Evolutionary conservation across 352 stramenopile species (phyloP).

Genomic region (Ophiocytium majus): DNA sequence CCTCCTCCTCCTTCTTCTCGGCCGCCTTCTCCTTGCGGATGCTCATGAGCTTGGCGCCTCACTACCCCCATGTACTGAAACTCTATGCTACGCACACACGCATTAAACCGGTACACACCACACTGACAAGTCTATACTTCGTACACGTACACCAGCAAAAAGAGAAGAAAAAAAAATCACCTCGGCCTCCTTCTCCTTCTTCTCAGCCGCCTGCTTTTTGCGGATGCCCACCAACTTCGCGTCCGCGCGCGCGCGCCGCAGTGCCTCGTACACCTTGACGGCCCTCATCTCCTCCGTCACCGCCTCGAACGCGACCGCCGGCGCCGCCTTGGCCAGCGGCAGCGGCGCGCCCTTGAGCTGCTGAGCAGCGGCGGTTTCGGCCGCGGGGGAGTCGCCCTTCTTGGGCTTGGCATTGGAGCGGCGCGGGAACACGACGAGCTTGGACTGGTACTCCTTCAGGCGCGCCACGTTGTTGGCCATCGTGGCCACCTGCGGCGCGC

Average conservation of each 20-base stretch:
- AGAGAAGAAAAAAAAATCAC: background rate
- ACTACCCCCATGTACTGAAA: too few relatives aligned
- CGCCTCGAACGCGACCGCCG: constrained; percentile 67
- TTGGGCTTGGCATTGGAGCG: constrained; percentile 91
- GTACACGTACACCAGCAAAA: too few relatives aligned
- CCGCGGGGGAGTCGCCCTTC: constrained; percentile 81
- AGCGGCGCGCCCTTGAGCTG: constrained; percentile 74
- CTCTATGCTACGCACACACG: too few relatives aligned
- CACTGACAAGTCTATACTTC: too few relatives aligned
- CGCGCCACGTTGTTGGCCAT: constrained; percentile 87
- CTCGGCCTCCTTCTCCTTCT: background rate
- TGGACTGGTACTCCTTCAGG: constrained; percentile 97
- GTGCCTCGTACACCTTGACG: constrained; percentile 59
- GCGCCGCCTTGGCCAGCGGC: constrained; percentile 63
- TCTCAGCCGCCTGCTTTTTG: background rate
- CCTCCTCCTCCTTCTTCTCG: constrained; percentile 11
- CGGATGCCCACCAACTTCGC: constrained; percentile 63
- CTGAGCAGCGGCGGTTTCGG: constrained; percentile 83
- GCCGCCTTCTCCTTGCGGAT: constrained; percentile 17
- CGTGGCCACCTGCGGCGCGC: background rate
- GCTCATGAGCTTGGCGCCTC: too few relatives aligned
- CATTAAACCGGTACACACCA: too few relatives aligned
- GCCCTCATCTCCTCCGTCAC: constrained; percentile 70
- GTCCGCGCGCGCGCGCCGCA: constrained; percentile 65
- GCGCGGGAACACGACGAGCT: constrained; percentile 97